Evolutionary conservation across 306 rosid species (phyloP), one percentile per base, ranked within the genome.

Genomic region (Dalbergia cultrata): DNA sequence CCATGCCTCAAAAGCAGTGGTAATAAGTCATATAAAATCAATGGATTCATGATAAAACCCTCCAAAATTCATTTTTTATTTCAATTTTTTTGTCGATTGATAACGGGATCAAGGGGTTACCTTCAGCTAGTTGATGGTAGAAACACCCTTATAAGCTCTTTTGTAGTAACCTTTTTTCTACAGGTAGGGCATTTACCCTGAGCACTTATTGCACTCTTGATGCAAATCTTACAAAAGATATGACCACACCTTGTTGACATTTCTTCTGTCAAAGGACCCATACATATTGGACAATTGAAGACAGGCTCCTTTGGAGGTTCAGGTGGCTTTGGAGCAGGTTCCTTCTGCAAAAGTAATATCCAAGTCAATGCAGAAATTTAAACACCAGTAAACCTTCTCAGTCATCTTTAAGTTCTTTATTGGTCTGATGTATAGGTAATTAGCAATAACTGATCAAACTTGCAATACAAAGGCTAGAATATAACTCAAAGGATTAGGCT

Each of bases 221-320:
- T 90, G 83, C 98, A 93, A 1, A 8, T 5, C 85, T 88, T 93
- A 59, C 99, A 95, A 85, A 95, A 95, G 62, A 95, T 95, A 84
- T 95, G 99, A 67, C 99, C 99, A 67, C 99, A 95, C 80, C 75
- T 93, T 9, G 98, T 95, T 1, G 98, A 85, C 83, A 85, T 87
- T 74, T 91, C 96, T 75, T 95, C 98, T 3, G 9, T 84, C 59
- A 89, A 44, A 10, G 86, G 87, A 3, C 75, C 77, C 94, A 89
- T 86, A 54, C 97, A 95, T 82, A 95, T 91, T 65, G 99, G 97
- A 54, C 99, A 95, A 74, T 13, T 88, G 74, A 95, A 89, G 9
- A 83, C 87, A 35, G 92, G 95, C 79, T 90, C 93, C 84, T 87
- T 91, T 18, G 92, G 91, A 37, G 97, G 93, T 67, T 81, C 79